Evolutionary conservation across 805 yeast species (phyloP).

Genomic region (Candida verbasci): DNA sequence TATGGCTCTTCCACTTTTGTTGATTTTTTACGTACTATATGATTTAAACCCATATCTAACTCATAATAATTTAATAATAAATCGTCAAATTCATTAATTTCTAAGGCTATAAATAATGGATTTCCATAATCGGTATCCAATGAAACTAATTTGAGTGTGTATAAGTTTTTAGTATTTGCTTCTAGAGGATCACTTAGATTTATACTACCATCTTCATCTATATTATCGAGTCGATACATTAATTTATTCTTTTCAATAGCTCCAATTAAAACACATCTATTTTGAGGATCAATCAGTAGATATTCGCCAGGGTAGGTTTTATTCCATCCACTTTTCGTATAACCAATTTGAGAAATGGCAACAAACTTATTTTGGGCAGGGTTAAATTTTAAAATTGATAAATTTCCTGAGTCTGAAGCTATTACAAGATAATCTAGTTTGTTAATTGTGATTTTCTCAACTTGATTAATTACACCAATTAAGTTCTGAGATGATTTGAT

Average conservation of each 20-base stretch:
- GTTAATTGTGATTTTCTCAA: neutral
- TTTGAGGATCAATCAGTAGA: conserved; percentile 64
- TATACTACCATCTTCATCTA: conserved; percentile 20
- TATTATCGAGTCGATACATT: conserved; percentile 53
- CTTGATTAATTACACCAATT: conserved; percentile 54
- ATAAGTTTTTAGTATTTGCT: conserved; percentile 43
- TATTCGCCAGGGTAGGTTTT: conserved; percentile 73
- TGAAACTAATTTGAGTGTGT: conserved; percentile 54
- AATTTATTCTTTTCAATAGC: conserved; percentile 73
- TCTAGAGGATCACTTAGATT: conserved; percentile 73
- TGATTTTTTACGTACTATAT: conserved; percentile 47
- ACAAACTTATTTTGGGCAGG: conserved; percentile 35
- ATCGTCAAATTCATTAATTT: conserved; percentile 39
- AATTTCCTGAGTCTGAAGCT: conserved; percentile 76
- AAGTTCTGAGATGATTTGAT: conserved; percentile 40
- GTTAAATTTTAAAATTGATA: conserved; percentile 49
- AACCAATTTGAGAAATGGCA: conserved; percentile 58
- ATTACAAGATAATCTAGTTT: conserved; percentile 53
- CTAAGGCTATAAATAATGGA: conserved; percentile 81
- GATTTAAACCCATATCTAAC: conserved; percentile 81
- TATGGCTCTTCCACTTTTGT: conserved; percentile 7
- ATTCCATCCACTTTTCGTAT: conserved; percentile 69
- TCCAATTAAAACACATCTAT: conserved; percentile 63
- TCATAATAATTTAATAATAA: conserved; percentile 62
- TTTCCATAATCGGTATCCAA: conserved; percentile 77